phyloP scores from a whole-genome alignment of 2,329 filamentous ascomycete species.

The Thelonectria olida region DNA sequence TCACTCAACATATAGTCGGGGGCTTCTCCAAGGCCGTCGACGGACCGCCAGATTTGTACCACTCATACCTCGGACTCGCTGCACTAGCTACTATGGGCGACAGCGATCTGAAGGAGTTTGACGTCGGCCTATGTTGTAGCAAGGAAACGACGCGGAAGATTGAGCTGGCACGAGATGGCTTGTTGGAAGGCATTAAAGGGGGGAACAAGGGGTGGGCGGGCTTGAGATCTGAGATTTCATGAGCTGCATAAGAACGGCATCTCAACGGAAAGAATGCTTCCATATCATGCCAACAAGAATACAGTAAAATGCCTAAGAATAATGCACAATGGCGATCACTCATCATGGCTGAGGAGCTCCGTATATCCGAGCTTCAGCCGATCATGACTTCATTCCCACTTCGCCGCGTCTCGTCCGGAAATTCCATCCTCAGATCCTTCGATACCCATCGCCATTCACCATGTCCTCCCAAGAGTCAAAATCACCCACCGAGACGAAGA shows the following conservation, averaged over 20 bases:
- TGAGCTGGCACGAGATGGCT: constrained; percentile 53
- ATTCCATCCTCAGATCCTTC: neutral
- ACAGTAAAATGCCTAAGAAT: neutral
- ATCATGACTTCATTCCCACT: constrained; percentile 27
- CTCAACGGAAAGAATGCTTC: constrained; percentile 7
- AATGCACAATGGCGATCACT: neutral
- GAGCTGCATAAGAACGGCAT: neutral
- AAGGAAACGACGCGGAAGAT: constrained; percentile 63
- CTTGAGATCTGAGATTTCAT: neutral
- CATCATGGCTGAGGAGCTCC: neutral
- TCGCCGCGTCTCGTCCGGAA: neutral
- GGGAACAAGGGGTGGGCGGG: constrained; percentile 26
- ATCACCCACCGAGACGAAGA: constrained; percentile 26
- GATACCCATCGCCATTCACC: neutral
- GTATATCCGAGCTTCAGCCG: constrained; percentile 28
- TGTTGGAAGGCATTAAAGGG: constrained; percentile 38
- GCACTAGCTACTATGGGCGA: constrained; percentile 80
- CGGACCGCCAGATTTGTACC: constrained; percentile 80
- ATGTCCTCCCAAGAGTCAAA: constrained; percentile 29
- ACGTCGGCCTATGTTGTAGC: constrained; percentile 81
- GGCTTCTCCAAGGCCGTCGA: constrained; percentile 81
- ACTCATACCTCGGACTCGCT: constrained; percentile 88
- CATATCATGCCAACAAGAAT: neutral
- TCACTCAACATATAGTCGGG: constrained; percentile 87
- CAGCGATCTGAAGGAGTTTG: constrained; percentile 72